These are phyloP conservation scores for Fusarium odoratissimum DNA, from an alignment of 2,329 filamentous ascomycete species.

Conservation along the genomic window DNA sequence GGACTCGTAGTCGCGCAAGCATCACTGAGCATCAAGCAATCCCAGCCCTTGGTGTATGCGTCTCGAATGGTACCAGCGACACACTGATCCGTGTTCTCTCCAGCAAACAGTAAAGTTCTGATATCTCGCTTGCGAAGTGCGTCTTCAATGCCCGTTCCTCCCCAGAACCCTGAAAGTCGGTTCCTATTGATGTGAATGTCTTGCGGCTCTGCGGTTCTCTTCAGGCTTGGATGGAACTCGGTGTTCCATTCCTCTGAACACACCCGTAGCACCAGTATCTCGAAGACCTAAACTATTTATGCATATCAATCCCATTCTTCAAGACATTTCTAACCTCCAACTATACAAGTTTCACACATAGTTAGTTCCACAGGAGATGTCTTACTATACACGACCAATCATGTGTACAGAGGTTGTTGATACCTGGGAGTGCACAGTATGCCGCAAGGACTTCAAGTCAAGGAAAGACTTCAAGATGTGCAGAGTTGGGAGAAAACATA, in stretches of 20 bases:
- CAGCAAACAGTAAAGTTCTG: background rate
- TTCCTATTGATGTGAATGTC: background rate
- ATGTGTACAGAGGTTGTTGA: background rate
- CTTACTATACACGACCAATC: accelerated
- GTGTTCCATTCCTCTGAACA: background rate
- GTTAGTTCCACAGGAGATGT: accelerated
- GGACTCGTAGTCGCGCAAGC: background rate
- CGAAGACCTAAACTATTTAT: accelerated
- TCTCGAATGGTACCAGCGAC: background rate
- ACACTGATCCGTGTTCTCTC: background rate
- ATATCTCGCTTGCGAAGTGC: background rate
- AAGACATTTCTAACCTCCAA: accelerated
- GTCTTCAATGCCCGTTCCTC: accelerated
- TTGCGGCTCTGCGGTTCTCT: accelerated
- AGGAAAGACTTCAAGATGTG: background rate
- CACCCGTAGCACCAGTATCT: accelerated
- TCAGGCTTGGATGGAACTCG: background rate
- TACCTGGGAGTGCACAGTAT: background rate
- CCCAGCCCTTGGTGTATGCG: background rate
- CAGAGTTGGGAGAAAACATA: background rate
- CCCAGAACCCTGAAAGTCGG: background rate
- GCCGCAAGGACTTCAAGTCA: background rate
- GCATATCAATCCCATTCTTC: accelerated
- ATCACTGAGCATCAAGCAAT: background rate
- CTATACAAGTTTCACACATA: accelerated